These are phyloP conservation scores for Cutaneotrichosporon sp. DNA, from an alignment of 1,284 basidiomycete genomes.

Conservation along the genomic window DNA sequence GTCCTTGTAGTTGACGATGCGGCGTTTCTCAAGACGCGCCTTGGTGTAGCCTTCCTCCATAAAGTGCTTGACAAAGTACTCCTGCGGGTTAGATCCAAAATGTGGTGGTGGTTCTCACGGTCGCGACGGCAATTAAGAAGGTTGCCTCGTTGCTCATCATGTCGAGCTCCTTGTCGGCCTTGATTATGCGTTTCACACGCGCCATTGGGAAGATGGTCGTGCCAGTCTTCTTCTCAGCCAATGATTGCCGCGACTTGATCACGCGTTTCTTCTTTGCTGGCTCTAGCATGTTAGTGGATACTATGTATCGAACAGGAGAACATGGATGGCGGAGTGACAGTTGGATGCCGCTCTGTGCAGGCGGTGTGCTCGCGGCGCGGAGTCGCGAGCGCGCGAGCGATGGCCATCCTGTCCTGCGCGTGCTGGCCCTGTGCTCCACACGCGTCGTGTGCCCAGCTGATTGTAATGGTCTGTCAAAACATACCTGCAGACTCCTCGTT, in stretches of 20 bases:
- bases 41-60: constrained; percentile 48
- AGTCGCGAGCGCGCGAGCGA: too few species aligned
- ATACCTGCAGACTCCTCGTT: neutral
- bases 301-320: too few species aligned
- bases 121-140: constrained; percentile 48
- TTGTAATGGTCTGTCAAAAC: too few species aligned
- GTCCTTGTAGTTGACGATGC: constrained; percentile 48
- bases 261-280: constrained; percentile 31
- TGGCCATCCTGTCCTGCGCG: too few species aligned
- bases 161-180: constrained; percentile 50
- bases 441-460: too few species aligned
- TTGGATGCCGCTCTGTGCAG: too few species aligned
- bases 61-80: constrained; percentile 49
- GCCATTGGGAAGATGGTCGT: constrained; percentile 46
- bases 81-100: constrained; percentile 20
- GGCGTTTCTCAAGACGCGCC: constrained; percentile 46
- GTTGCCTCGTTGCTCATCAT: constrained; percentile 49
- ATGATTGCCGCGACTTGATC: constrained; percentile 40
- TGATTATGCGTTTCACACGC: constrained; percentile 49
- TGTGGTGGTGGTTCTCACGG: constrained; percentile 11
- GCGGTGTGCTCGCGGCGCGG: too few species aligned
- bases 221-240: constrained; percentile 42
- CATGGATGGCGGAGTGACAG: too few species aligned
- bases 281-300: constrained; percentile 2
- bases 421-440: too few species aligned